Evolutionary conservation across 2,329 filamentous ascomycete species (phyloP), one percentile per base, ranked within the genome.

Genomic region (Sodiomyces alkalinus): DNA sequence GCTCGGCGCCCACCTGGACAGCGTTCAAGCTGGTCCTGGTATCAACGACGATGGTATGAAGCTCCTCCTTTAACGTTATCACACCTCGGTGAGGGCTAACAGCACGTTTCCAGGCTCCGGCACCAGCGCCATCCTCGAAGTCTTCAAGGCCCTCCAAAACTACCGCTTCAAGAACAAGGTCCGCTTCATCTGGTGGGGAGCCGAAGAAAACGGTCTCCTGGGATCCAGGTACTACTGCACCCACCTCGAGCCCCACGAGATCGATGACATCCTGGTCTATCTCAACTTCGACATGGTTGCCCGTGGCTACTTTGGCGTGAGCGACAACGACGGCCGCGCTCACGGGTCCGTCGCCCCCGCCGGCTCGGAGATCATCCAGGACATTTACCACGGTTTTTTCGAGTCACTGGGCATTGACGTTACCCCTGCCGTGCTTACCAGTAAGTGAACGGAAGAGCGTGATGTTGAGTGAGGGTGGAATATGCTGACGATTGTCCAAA

Each of bases 131-230:
- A 42, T 60, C 17, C 46, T 62, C 3, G 55, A 60, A 27, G 41
- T 59, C 9, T 55, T 55, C 32, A 51, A 49, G 14, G 51, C 44
- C n/a, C 43, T 56, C 12, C 38, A 47, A 9, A 47, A 58, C 28
- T 51, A 45, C 31, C 42, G 43, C 3, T 48, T 44, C 18, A 48
- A 48, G 17, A 43, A 48, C 39, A 52, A 51, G 34, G 45, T 60
- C 2, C 47, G 56, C 4, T 60, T 62, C 25, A 51, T 45, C 0
- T 62, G 55, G 53, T 62, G 58, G 57, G 55, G 50, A 0, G 58
- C 56, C 0, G 58, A 62, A 31, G 58, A 62, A 42, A 52, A 49
- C 20, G 58, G 58, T 0, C 44, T 60, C 1, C 26, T 50, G 21
- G 38, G 53, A 9, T 46, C 49, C 32, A 22, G 44, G 7, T 48